Evolutionary conservation across 1,139 yeast species (phyloP), one percentile per base, ranked within the genome.

Genomic region (Taphrina flavorubra): DNA sequence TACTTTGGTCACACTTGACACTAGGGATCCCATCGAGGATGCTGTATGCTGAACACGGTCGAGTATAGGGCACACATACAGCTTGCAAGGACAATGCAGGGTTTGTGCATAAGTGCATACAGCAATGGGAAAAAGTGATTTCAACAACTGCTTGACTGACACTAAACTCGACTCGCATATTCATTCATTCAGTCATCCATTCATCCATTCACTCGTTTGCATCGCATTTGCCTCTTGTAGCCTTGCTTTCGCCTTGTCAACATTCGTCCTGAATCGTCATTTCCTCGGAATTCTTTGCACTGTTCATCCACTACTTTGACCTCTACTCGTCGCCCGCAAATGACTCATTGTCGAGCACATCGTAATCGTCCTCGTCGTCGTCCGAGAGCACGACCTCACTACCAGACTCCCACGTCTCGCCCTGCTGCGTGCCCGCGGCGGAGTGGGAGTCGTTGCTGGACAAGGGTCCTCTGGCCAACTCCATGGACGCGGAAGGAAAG

Each of bases 401-500:
- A 13, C 46, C 62, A 6, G 62, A 58, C 20, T 8, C 39, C 62
- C 51, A 58, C 5, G 25, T 14, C 60, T 56, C 60, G 60, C 49
- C 49, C 10, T n/a, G 53, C 31, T 58, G 62, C 6, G 62, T 58
- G 6, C 51, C 62, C 6, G 62, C 25, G 2, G 3, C 25, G 18
- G 62, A 58, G 13, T 25, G 39, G 7, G 62, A 58, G 14, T 46
- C 62, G 42, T 6, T 31, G 53, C 51, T 44, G 16, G 39, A 31
- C 37, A 42, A 39, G 13, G 47, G 53, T 13, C 37, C 40, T 8
- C 14, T 44, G 8, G 60, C 40, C 44, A 63, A 20, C 47, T 63
- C 67, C 56, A 46, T 63, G n/a, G 67, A 63, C 8, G 67, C 67
- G 13, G 53, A 51, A 5, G 67, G 67, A 36, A 63, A 63, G n/a